Conservation (phyloP, 352 stramenopile genomes). For the Thalassiosira gravida region DNA sequence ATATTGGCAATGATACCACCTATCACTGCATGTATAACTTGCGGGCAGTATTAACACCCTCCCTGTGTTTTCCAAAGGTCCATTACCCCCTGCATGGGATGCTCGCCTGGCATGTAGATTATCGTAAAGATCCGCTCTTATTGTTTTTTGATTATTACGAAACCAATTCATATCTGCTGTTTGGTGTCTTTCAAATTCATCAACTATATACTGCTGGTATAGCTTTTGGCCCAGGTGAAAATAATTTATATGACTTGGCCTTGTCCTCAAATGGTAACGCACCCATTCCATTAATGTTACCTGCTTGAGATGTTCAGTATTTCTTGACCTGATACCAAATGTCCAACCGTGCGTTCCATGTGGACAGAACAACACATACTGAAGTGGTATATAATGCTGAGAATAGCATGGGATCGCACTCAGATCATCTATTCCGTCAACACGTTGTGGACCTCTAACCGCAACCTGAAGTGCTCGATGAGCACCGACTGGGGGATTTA, state of each 20-base stretch:
- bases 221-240: constrained; percentile 3
- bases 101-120: neutral
- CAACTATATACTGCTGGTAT: constrained; percentile 32
- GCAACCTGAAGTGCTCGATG: neutral
- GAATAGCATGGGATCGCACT: too few relatives aligned
- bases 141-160: constrained; percentile 11
- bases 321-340: neutral
- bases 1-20: constrained; percentile 26
- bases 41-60: constrained; percentile 11
- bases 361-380: constrained; percentile 31
- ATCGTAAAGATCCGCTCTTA: constrained; percentile 21
- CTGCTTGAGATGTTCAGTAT: neutral
- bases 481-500: neutral
- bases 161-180: constrained; percentile 1
- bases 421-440: too few relatives aligned
- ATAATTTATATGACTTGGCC: constrained; percentile 4
- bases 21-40: constrained; percentile 14
- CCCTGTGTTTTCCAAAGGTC: constrained; percentile 14
- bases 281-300: constrained; percentile 10
- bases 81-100: neutral
- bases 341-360: constrained; percentile 33
- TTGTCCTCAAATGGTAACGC: constrained; percentile 13
- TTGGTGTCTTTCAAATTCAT: constrained; percentile 22
- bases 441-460: too few relatives aligned
- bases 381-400: constrained; percentile 20